Conservation (phyloP, 768 basidiomycete genomes). For the Calocybe gangraenosa region DNA sequence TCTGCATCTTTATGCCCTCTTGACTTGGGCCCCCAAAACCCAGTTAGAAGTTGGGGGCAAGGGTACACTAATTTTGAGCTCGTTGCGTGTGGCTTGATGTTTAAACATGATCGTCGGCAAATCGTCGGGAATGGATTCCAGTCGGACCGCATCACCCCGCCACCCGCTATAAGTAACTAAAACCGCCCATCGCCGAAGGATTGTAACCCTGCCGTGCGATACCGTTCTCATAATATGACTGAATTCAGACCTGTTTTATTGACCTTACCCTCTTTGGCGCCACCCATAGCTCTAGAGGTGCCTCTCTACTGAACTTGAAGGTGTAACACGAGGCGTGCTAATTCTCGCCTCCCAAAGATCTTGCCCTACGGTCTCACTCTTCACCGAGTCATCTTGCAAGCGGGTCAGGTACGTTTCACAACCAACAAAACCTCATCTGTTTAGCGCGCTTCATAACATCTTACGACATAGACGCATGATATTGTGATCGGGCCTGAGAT, state of each 20-base stretch:
- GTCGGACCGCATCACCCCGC: constrained; percentile 7
- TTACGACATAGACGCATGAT: constrained; percentile 63
- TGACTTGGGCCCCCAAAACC: too few relatives aligned
- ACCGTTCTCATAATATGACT: constrained; percentile 27
- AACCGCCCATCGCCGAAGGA: neutral
- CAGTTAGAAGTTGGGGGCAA: too few relatives aligned
- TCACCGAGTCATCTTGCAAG: constrained; percentile 62
- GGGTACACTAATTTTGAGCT: too few relatives aligned
- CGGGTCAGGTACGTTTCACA: constrained; percentile 45
- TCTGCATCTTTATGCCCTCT: too few relatives aligned
- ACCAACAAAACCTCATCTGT: neutral
- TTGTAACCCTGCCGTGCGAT: neutral
- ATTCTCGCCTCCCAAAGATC: constrained; percentile 33
- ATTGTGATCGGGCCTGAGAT: constrained; percentile 71
- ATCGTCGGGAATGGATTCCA: constrained; percentile 9
- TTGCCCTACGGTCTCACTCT: constrained; percentile 66
- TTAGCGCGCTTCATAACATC: neutral
- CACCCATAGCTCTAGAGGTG: constrained; percentile 62
- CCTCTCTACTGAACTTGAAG: too few relatives aligned
- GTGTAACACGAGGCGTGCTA: neutral
- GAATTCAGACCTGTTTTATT: constrained; percentile 51
- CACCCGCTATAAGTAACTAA: neutral
- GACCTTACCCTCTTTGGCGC: constrained; percentile 50
- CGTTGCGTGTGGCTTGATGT: too few relatives aligned
- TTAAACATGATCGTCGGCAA: constrained; percentile 12